Evolutionary conservation across 352 stramenopile species (phyloP).

Genomic region (Phytophthora citricola): DNA sequence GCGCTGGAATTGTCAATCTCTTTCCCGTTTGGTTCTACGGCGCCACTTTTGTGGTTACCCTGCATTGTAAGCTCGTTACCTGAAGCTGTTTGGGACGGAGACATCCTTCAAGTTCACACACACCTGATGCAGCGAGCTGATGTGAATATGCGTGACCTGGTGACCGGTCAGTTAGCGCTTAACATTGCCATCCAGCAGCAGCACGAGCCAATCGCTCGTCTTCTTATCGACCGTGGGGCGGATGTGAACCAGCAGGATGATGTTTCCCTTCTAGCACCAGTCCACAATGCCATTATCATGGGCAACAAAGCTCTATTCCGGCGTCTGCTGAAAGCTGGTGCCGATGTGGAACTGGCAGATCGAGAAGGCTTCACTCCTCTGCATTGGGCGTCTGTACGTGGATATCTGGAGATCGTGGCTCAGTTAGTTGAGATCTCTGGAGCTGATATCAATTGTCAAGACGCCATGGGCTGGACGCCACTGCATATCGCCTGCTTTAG

Average conservation of each 20-base stretch:
- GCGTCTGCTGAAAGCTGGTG: conserved; percentile 60
- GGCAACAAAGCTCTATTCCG: conserved; percentile 81
- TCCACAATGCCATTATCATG: conserved; percentile 85
- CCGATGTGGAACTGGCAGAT: conserved; percentile 63
- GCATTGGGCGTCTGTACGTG: conserved; percentile 67
- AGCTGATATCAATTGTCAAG: conserved; percentile 66
- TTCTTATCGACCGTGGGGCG: conserved; percentile 74
- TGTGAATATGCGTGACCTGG: conserved; percentile 58
- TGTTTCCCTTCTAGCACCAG: conserved; percentile 56
- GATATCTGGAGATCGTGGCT: conserved; percentile 78
- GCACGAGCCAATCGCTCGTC: conserved; percentile 69
- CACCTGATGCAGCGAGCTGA: conserved; percentile 61
- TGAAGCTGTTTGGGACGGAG: conserved; percentile 77
- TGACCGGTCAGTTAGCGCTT: conserved; percentile 62
- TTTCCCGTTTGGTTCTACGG: conserved; percentile 55
- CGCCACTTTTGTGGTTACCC: conserved; percentile 75
- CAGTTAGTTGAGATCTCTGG: conserved; percentile 63
- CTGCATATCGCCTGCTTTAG: conserved; percentile 82
- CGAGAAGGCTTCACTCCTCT: conserved; percentile 70
- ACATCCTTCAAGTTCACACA: conserved; percentile 76
- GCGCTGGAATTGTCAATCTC: conserved; percentile 57
- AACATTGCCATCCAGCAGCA: conserved; percentile 85
- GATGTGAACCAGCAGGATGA: conserved; percentile 75
- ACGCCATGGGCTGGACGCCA: conserved; percentile 70
- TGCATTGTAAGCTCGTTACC: conserved; percentile 66